Base-by-base conservation (phyloP, 768 basidiomycete species). In the Termitomyces sp. region DNA sequence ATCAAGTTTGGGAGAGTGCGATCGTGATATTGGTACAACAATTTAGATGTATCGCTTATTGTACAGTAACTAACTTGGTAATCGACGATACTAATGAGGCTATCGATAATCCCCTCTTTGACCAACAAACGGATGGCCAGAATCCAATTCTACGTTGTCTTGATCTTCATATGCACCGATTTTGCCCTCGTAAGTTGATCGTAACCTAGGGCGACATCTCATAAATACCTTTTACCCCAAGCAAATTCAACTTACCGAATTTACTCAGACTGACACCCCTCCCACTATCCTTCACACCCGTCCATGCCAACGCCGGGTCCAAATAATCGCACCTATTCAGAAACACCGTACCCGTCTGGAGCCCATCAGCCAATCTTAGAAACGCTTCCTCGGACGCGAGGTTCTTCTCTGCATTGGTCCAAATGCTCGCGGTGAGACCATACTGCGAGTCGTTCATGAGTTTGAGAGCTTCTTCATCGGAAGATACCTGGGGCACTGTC, bases 371-470 rank as follows among this genome's bases (percentile, higher is more conserved):
- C 26, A 96, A 74, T 47, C 68, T 71, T 56, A 87, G 64, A 73
- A 98, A 97, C 0, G 82, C 85, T 2, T 71, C 65, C 60, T 89
- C 80, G 0, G 90, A 91, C n/a, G 80, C 80, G 0, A 77, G 69
- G 57, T 85, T 80, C 3, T 72, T 72, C 29, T 80, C 77, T 0
- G 78, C 81, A 63, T 91, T 82, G 1, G 97, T 98, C 97, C 96
- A 99, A 32, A 99, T 70, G 18, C 93, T 94, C 4, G 92, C 93
- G 1, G 96, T 99, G 22, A 99, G 79, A 14, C 97, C 97, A 67
- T 95, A 98, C 0, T 83, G 84, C 16, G 95, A 97, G 69, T 98
- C 94, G 70, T 99, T 98, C 91, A 99, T 99, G 32, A 98, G 81
- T 18, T 72, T 68, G 56, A 98, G 73, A 1, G 97, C 97, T 68